Evolutionary conservation across 805 yeast species (phyloP), one percentile per base, ranked within the genome.

Genomic region (Kuraishia hungarica): DNA sequence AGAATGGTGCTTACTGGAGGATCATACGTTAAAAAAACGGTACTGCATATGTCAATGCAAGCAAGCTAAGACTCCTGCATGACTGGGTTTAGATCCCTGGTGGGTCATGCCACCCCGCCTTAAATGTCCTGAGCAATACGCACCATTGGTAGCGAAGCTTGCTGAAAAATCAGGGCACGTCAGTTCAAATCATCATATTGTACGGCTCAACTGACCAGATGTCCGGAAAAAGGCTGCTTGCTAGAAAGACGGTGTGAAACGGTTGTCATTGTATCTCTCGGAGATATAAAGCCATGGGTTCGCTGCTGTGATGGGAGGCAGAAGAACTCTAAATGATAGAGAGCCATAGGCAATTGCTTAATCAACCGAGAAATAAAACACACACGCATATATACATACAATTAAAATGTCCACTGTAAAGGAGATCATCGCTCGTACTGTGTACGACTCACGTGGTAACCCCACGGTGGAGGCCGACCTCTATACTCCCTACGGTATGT

Each of bases 361-460:
- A 6, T 26, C 29, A 6, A 5, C 5, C 5, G 29, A 26, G 5
- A 26, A 26, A 6, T 10, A 26, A 5, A 10, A 26, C 43, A 35
- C 17, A 13, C 43, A 35, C 43, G 11, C 10, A 26, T 10, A 43
- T 6, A 43, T 20, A 47, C 23, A 11, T 3, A 47, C 6, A 19
- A 43, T 20, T 8, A 47, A 5, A 21, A 69, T 69, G 73, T 62
- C 70, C 50, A 87, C 97, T 67, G 82, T 90, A 70, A 75, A 89
- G 65, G 92, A 93, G 78, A 79, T 92, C 67, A 84, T 81, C 77
- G 89, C 98, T 70, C 92, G 99, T 81, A 87, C 84, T 83, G 97
- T 93, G 78, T 93, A 94, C 87, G 99, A 93, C 81, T 93, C 98
- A 69, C 90, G 99, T 81, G 98, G 98, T 79, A 94, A 93, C 87